phyloP scores from a whole-genome alignment of 768 basidiomycete genomes.

The Kwoniella shandongensis region DNA sequence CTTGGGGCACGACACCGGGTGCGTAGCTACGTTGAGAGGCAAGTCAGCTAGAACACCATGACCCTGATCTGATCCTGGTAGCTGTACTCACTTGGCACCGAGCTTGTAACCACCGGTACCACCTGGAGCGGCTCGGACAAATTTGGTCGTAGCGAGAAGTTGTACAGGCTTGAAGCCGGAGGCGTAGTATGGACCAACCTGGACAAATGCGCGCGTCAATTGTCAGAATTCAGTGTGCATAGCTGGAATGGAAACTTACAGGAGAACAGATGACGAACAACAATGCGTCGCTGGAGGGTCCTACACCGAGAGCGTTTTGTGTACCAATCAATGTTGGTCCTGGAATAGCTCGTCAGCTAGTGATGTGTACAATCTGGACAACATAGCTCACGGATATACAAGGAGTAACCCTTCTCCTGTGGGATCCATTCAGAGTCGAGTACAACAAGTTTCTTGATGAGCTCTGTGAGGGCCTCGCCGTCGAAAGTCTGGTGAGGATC shows the following conservation, averaged over 20 bases:
- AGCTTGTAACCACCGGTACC: slow-evolving; percentile 89
- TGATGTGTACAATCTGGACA: background rate
- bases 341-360: slow-evolving; percentile 6
- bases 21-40: slow-evolving; percentile 61
- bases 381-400: slow-evolving; percentile 74
- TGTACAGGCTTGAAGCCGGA: slow-evolving; percentile 86
- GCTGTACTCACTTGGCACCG: slow-evolving; percentile 56
- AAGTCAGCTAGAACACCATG: background rate
- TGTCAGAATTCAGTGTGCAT: background rate
- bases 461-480: slow-evolving; percentile 68
- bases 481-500: slow-evolving; percentile 64
- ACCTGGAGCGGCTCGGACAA: slow-evolving; percentile 80
- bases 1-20: slow-evolving; percentile 75
- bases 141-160: slow-evolving; percentile 80
- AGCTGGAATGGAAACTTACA: slow-evolving; percentile 22
- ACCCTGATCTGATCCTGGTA: too few relatives aligned
- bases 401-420: slow-evolving; percentile 76
- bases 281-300: slow-evolving; percentile 73
- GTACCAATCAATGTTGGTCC: slow-evolving; percentile 65
- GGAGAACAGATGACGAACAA: slow-evolving; percentile 75
- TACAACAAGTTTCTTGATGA: slow-evolving; percentile 81
- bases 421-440: slow-evolving; percentile 91
- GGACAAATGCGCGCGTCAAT: background rate
- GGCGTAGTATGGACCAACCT: slow-evolving; percentile 25
- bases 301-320: slow-evolving; percentile 63